Evolutionary conservation across 2,329 filamentous ascomycete genomes (phyloP), one percentile per base, ranked within the genome.

Genomic region (Paracorniculantispora psalliotae): DNA sequence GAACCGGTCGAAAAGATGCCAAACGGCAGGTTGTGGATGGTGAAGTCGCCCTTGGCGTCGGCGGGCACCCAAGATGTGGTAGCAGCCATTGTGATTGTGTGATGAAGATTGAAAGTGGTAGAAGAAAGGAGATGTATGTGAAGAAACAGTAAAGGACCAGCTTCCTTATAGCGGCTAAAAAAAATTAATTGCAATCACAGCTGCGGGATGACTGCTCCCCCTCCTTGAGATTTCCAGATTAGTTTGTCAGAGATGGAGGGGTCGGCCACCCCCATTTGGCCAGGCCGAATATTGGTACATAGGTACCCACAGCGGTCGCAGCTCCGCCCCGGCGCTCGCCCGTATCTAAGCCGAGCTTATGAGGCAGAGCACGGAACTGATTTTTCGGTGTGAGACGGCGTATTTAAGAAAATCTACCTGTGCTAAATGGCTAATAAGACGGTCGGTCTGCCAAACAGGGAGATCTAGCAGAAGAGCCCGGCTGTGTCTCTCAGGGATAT

Each of bases 21-120:
- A 67, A 91, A 91, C 1, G 88, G 88, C 60, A 91, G 85, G 69
- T 91, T 91, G 63, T 83, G 81, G 56, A 91, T 75, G 12, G 87
- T 89, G 73, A 91, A 91, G 65, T 73, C 61, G 54, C 61, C 61
- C 47, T 44, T 46, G 50, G 49, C 58, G 44, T 61, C 61, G 35
- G 59, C 58, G 15, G 61, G 52, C n/a, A 62, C 54, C 61, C 61
- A 62, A 3, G 63, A 43, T 25, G 49, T 58, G 19, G 50, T 47
- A 43, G 39, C 33, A 44, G 50, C 44, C 57, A 59, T 59, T 59
- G 50, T 55, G 57, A 59, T 39, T 30, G n/a, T 57, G 44, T 44
- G 30, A 19, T 43, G 26, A 8, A 13, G 23, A 33, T 39, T n/a
- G 30, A 8, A 47, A 15, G 6, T 28, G 26, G 15, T 19, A 15